These are phyloP conservation scores for Xylaria venustula DNA, from an alignment of 495 filamentous ascomycete genomes.

Conservation along the genomic window DNA sequence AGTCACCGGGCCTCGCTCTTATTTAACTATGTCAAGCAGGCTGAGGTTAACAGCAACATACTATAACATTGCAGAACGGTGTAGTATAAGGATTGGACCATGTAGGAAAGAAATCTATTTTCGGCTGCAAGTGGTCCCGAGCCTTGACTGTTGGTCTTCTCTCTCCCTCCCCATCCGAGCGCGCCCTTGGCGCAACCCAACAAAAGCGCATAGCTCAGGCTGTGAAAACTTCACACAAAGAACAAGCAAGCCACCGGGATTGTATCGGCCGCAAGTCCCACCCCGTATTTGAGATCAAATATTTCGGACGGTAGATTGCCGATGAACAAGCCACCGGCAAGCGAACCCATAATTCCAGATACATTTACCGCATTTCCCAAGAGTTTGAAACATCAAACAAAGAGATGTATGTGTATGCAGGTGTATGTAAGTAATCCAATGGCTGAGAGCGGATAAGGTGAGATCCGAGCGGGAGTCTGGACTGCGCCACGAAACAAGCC, in stretches of 20 bases:
- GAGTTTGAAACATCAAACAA: conserved; percentile 10
- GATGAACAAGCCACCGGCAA: conserved; percentile 6
- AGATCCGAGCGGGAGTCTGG: background rate
- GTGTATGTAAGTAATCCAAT: background rate
- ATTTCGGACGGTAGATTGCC: conserved; percentile 2
- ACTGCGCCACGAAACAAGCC: background rate
- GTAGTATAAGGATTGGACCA: background rate
- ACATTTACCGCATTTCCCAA: too few species aligned
- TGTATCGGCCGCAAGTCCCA: too few species aligned
- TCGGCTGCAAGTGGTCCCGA: background rate
- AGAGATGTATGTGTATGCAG: too few species aligned
- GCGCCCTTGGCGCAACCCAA: conserved; percentile 2
- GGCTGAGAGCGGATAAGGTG: conserved; percentile 2
- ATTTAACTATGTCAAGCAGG: background rate
- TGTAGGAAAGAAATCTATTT: conserved; percentile 1
- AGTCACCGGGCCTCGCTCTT: background rate
- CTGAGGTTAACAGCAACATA: background rate
- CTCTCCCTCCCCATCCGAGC: background rate
- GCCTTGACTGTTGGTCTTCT: background rate
- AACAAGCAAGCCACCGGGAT: too few species aligned
- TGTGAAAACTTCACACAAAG: too few species aligned
- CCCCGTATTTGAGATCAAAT: too few species aligned
- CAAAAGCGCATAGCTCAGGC: background rate
- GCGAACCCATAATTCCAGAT: background rate
- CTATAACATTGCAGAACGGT: background rate